Base-by-base conservation (phyloP, 441 rosid genomes). In the Eutrema salsugineum region DNA sequence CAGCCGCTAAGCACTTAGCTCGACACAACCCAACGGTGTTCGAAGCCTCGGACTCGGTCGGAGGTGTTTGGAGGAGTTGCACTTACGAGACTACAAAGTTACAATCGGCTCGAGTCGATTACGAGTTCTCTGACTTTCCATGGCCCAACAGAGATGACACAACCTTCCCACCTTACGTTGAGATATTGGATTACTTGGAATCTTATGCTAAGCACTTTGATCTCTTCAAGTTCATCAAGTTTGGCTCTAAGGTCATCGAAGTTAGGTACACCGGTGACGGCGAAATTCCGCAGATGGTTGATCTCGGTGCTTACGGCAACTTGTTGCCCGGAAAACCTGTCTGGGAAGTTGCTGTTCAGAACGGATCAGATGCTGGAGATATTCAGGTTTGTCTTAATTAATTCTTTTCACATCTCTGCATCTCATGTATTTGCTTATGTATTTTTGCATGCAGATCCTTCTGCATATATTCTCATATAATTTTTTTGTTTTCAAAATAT, bases 11-110 rank as follows among this genome's bases (percentile, higher is more conserved):
- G 61, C 89, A 90, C 79, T 85, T 93, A 10, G 78, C 86, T 39
- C 87, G 58, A 71, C 78, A 86, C 67, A 72, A 79, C 62, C 97
- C 97, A 0, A 65, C 85, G 1, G 82, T 93, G 17, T 88, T 92
- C 38, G 98, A 92, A 86, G 93, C 97, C 33, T 78, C 82, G 15
- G 88, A 79, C 67, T 85, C 85, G 1, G 63, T 92, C 7, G 98
- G 98, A 53, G 98, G 98, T 15, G 92, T 93, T 11, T 91, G 98
- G 98, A 87, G 73, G 55, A 85, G 84, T 53, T 91, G 97, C 74
- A 80, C 91, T 60, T 93, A 86, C 78, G 48, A 63, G 11, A 88
- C 98, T 0, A 93, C 98, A 48, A 91, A 85, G 57, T 91, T 93
- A 63, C 98, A 93, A 70, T 87, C 97, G 27, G 48, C 79, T 38